A percentile compares a stretch with the other conserved stretches of the same genome.
Conservation (phyloP, 371 early-diverging fungal species). For the Mortierella sp. region DNA sequence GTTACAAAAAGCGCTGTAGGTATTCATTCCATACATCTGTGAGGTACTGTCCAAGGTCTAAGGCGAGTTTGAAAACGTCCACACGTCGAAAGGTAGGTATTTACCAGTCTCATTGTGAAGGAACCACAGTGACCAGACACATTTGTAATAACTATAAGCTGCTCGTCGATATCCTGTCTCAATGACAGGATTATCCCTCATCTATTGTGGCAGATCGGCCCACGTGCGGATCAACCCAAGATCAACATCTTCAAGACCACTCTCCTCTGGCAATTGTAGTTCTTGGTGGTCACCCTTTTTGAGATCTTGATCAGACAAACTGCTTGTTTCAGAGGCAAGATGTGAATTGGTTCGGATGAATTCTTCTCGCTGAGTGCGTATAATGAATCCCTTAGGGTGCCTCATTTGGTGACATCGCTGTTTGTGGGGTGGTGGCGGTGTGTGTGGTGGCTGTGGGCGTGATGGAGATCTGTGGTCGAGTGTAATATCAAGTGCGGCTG, state of each 20-base stretch:
- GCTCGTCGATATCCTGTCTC: slow-evolving; percentile 84
- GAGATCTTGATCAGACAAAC: not conserved
- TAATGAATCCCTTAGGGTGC: slow-evolving; percentile 6
- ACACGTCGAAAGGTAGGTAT: not conserved
- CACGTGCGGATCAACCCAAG: slow-evolving; percentile 56
- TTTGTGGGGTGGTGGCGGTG: slow-evolving; percentile 13
- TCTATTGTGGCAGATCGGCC: slow-evolving; percentile 80
- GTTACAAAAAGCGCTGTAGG: too few species aligned
- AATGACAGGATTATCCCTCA: slow-evolving; percentile 81
- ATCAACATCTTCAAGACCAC: slow-evolving; percentile 9
- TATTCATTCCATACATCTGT: too few species aligned
- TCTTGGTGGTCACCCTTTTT: slow-evolving; percentile 5
- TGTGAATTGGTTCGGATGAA: slow-evolving; percentile 16
- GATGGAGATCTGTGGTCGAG: slow-evolving; percentile 12
- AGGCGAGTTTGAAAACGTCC: too few species aligned
- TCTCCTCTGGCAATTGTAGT: slow-evolving; percentile 13
- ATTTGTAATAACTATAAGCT: slow-evolving; percentile 76
- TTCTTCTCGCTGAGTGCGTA: not conserved
- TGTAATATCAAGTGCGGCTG: slow-evolving; percentile 22
- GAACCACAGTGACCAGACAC: slow-evolving; percentile 79
- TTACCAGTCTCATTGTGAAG: slow-evolving; percentile 91
- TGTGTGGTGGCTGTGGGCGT: not conserved
- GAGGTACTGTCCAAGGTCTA: too few species aligned
- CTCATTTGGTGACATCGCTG: slow-evolving; percentile 4
- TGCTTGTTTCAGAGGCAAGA: slow-evolving; percentile 13